Evolutionary conservation across 2,329 filamentous ascomycete genomes (phyloP).

Genomic region (Fusarium burgessii): DNA sequence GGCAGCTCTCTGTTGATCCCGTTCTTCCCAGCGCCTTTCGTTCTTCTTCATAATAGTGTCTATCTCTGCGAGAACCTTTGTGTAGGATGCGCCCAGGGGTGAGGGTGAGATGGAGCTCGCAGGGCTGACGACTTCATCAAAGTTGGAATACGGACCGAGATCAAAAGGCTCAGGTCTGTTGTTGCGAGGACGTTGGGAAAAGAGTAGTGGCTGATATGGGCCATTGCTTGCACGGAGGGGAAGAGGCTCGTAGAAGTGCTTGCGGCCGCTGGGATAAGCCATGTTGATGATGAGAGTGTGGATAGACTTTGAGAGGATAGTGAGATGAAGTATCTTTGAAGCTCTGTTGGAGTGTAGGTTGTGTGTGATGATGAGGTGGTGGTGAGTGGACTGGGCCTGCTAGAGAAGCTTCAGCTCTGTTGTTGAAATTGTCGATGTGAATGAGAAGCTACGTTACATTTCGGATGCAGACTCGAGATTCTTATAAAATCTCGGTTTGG

Average conservation of each 20-base stretch:
- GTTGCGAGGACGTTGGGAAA: constrained; percentile 8
- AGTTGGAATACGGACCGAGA: background rate
- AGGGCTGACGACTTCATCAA: background rate
- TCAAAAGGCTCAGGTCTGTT: constrained; percentile 1
- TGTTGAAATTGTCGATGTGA: background rate
- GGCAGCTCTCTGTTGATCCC: background rate
- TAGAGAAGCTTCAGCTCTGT: background rate
- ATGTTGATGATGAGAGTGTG: background rate
- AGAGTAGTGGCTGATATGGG: background rate
- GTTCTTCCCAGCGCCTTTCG: too few species aligned
- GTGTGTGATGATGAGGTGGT: background rate
- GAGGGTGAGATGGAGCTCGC: background rate
- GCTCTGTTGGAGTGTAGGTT: background rate
- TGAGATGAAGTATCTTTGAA: too few species aligned
- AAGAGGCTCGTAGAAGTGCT: constrained; percentile 13
- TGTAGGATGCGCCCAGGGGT: background rate
- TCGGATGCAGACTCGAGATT: background rate
- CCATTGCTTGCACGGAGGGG: constrained; percentile 6
- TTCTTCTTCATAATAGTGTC: background rate
- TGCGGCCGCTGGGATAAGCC: background rate
- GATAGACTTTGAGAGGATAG: too few species aligned
- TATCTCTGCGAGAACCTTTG: background rate
- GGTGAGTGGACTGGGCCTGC: background rate
- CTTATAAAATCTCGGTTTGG: constrained; percentile 3
- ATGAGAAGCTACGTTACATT: background rate